Evolutionary conservation across 2,329 filamentous ascomycete genomes (phyloP), one percentile per base, ranked within the genome.

Genomic region (Colletotrichum sp.): DNA sequence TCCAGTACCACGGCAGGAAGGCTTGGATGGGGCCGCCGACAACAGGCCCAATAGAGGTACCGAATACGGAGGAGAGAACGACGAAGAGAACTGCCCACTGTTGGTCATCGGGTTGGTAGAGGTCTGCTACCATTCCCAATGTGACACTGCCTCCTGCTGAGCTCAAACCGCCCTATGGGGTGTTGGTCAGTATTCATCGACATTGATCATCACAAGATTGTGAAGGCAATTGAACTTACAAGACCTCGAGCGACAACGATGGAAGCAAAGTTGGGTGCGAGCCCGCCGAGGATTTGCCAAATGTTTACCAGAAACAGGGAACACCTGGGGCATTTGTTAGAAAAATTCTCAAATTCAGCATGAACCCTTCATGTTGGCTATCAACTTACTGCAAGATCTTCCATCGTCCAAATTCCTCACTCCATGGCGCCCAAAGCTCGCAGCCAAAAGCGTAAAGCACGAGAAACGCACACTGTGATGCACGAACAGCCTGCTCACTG

Each of bases 121-220:
- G 88, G 77, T 93, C 92, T 4, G 92, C 91, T 4, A 93, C 88
- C 84, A 93, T 91, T 9, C 91, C 92, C 3, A 93, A 83, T 0
- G 92, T 93, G 32, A 93, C 91, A 7, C 91, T 91, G 6, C 92
- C 92, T 69, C 92, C 92, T 7, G 91, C 91, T 4, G 91, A 92
- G 7, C 90, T 92, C 4, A 93, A 83, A 74, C 91, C 92, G 59
- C 91, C 90, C 4, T 89, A 80, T 9, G 1, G 0, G 9, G 6
- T 25, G 2, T 73, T 13, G 30, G 44, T 25, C 1, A 22, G 7
- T 3, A 36, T 15, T 36, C 34, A 36, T 36, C 34, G 0, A 36
- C 34, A 16, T 36, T 36, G 0, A 36, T 4, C 3, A 36, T 36
- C 34, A 2, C 34, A 2, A 36, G 34, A 36, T 36, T 36, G 34